These are phyloP conservation scores for Carex littledalei DNA, from an alignment of 176 grass and related monocot genomes.

Conservation along the genomic window DNA sequence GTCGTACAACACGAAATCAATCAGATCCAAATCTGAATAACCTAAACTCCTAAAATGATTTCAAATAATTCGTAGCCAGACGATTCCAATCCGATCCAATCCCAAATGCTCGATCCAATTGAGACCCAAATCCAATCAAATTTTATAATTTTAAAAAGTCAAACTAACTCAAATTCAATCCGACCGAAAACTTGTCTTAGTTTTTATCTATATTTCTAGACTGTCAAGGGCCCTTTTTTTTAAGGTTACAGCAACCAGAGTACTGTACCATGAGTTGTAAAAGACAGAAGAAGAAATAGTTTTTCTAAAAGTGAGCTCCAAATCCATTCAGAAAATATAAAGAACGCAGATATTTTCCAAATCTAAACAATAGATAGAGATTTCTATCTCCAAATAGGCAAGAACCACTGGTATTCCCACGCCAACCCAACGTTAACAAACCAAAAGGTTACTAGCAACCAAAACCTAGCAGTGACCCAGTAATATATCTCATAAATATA, in stretches of 20 bases:
- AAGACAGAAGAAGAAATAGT: not conserved
- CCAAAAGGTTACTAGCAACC: not conserved
- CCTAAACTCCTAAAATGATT: not conserved
- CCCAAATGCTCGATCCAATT: not conserved
- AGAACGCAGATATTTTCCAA: not conserved
- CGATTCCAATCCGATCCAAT: not conserved
- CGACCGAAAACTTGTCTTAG: too few relatives aligned
- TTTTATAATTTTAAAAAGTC: not conserved
- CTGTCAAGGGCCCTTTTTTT: not conserved
- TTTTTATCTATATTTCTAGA: not conserved
- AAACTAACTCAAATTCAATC: not conserved
- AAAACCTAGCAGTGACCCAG: not conserved
- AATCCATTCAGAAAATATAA: not conserved
- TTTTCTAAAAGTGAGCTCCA: not conserved
- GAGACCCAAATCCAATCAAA: too few relatives aligned
- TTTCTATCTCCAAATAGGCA: not conserved
- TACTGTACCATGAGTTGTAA: not conserved
- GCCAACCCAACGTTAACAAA: not conserved
- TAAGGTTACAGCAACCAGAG: not conserved
- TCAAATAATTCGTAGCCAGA: not conserved
- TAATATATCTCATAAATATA: constrained; percentile 16
- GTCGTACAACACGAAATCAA: not conserved
- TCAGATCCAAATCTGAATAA: not conserved
- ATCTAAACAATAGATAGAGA: not conserved
- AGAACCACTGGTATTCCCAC: not conserved